Base-by-base conservation (phyloP, 2,329 filamentous ascomycete species). In the Botryotinia globosa region DNA sequence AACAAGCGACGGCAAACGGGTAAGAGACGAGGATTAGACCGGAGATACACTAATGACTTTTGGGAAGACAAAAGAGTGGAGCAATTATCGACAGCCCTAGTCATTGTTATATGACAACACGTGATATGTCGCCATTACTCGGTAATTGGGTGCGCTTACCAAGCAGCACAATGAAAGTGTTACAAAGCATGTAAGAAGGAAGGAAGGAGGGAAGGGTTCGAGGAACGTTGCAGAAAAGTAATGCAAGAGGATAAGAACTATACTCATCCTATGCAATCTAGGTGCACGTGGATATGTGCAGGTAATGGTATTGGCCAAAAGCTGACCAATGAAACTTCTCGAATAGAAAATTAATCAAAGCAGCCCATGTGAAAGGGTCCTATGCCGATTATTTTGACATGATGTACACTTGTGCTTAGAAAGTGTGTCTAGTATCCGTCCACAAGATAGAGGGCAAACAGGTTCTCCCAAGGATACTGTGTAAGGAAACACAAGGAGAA, bases 91-190 rank as follows among this genome's bases (percentile, higher is more conserved):
- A 58, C 4, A 10, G 29, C 12, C 63, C 51, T 9, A 20, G 34
- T 67, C 32, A 48, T 51, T 42, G n/a, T 61, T 73, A 65, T 63
- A 71, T 58, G 73, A 72, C 64, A 68, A 69, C 78, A 79, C 75
- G 77, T 79, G 78, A 79, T 63, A 79, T 79, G 69, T 74, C 77
- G 75, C 77, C 66, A 77, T 77, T 37, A 44, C 32, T 39, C 51
- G 48, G 56, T 69, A 39, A 73, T 34, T 61, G 59, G 44, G 54
- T 42, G 72, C 70, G 75, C 69, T 71, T 56, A 71, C 69, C 69
- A 71, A 71, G 48, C 70, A 45, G 34, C 25, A 67, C 32, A 48
- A 69, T 39, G 9, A 54, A 72, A 48, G 10, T 12, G 25, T 29
- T 39, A 45, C 56, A 62, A 61, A 37, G 32, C n/a, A 72, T 16